Evolutionary conservation across 768 basidiomycete genomes (phyloP).

Genomic region (Podaxis carcinomalis): DNA sequence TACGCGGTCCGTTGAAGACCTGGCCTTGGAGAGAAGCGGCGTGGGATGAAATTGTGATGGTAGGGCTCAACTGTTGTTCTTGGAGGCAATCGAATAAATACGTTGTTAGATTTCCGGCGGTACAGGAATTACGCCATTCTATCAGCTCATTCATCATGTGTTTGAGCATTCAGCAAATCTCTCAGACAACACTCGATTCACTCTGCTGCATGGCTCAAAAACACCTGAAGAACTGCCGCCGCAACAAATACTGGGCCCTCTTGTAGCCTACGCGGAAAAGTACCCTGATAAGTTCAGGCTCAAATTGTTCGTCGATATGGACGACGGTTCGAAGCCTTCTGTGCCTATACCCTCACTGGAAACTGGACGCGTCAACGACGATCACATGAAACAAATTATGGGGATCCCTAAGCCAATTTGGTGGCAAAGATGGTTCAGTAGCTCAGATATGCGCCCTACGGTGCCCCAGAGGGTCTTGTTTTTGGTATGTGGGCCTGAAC

Average conservation of each 20-base stretch:
- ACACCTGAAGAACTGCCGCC: conserved; percentile 66
- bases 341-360: conserved; percentile 23
- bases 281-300: conserved; percentile 55
- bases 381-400: conserved; percentile 40
- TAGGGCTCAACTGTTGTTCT: conserved; percentile 22
- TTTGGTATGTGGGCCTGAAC: conserved; percentile 81
- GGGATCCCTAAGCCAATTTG: conserved; percentile 22
- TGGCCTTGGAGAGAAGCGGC: conserved; percentile 50
- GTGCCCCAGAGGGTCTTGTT: conserved; percentile 48
- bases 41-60: conserved; percentile 84
- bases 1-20: conserved; percentile 72
- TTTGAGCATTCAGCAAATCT: conserved; percentile 32
- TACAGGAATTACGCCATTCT: conserved; percentile 84
- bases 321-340: conserved; percentile 22
- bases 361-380: conserved; percentile 52
- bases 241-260: conserved; percentile 48
- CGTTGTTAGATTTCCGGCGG: conserved; percentile 72
- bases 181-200: conserved; percentile 50
- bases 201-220: conserved; percentile 68
- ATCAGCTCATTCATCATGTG: conserved; percentile 62
- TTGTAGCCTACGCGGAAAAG: conserved; percentile 41
- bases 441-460: conserved; percentile 15
- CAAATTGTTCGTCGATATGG: conserved; percentile 60
- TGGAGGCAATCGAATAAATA: neutral
- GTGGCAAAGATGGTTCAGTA: conserved; percentile 31